Conservation (phyloP, 1,284 basidiomycete genomes). For the Tilletiaria anomala region DNA sequence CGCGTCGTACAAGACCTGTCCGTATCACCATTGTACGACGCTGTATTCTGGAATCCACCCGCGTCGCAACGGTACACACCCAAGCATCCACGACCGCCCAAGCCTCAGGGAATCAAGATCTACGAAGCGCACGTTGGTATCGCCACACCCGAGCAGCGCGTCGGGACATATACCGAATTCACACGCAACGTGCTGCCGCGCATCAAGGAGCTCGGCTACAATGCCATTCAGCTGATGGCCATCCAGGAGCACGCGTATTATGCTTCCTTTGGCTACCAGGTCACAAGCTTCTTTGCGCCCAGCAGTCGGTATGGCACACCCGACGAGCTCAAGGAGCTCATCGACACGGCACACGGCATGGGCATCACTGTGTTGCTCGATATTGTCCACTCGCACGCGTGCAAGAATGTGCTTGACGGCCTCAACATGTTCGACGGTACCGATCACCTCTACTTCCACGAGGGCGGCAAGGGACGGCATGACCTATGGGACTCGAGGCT, state of each 20-base stretch:
- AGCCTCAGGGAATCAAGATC: slow-evolving; percentile 59
- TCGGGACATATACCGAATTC: slow-evolving; percentile 93
- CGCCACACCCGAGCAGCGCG: slow-evolving; percentile 68
- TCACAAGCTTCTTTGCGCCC: slow-evolving; percentile 94
- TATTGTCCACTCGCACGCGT: slow-evolving; percentile 93
- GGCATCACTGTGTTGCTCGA: slow-evolving; percentile 86
- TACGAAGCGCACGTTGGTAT: slow-evolving; percentile 98
- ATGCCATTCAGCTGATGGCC: slow-evolving; percentile 69
- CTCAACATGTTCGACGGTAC: slow-evolving; percentile 90
- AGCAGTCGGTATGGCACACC: slow-evolving; percentile 76
- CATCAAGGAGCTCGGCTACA: slow-evolving; percentile 84
- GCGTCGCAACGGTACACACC: slow-evolving; percentile 57
- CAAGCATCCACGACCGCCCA: slow-evolving; percentile 60
- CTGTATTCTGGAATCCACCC: slow-evolving; percentile 95
- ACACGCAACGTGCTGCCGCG: slow-evolving; percentile 67
- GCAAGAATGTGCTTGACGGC: slow-evolving; percentile 91
- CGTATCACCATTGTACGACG: slow-evolving; percentile 84
- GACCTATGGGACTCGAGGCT: slow-evolving; percentile 80
- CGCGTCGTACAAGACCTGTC: slow-evolving; percentile 85
- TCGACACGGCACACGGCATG: slow-evolving; percentile 86
- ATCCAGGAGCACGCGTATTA: slow-evolving; percentile 98
- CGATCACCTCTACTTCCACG: slow-evolving; percentile 94
- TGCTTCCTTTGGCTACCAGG: slow-evolving; percentile 96
- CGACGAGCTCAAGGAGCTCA: slow-evolving; percentile 84
- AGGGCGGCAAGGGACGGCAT: slow-evolving; percentile 72